phyloP scores from a whole-genome alignment of 495 filamentous ascomycete genomes.

The Annulohypoxylon moriforme region DNA sequence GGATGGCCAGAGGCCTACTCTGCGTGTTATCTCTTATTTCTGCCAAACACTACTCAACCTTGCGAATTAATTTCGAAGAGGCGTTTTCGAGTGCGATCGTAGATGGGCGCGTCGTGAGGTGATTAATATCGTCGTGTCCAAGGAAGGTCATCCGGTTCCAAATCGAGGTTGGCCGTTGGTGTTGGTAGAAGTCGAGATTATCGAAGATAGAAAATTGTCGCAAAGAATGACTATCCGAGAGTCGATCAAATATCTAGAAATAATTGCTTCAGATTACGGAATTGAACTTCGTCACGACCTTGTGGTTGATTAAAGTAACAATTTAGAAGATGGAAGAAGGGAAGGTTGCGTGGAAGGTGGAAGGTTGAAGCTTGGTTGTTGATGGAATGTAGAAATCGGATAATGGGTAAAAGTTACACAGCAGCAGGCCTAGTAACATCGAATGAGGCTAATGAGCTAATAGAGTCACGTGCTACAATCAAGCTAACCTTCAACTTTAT shows the following conservation, averaged over 20 bases:
- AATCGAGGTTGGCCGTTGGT: neutral
- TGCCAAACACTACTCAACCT: slow-evolving; percentile 35
- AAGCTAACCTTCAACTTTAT: neutral
- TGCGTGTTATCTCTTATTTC: slow-evolving; percentile 29
- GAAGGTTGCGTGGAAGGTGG: slow-evolving; percentile 14
- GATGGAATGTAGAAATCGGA: slow-evolving; percentile 20
- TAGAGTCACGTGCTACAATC: slow-evolving; percentile 3
- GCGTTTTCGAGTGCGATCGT: slow-evolving; percentile 7
- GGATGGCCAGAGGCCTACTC: slow-evolving; percentile 13
- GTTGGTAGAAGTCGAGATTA: neutral
- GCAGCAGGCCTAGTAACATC: neutral
- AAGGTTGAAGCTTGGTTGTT: neutral
- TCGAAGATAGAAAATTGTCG: slow-evolving; percentile 14
- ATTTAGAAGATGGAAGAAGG: neutral
- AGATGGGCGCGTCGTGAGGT: neutral
- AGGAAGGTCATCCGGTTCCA: slow-evolving; percentile 6
- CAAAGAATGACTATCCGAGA: neutral
- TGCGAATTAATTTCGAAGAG: neutral
- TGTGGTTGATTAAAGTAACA: neutral
- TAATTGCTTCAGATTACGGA: neutral
- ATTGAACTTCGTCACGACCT: neutral
- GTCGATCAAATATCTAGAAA: neutral
- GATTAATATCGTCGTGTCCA: slow-evolving; percentile 7
- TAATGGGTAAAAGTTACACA: slow-evolving; percentile 19
- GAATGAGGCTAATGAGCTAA: slow-evolving; percentile 3